phyloP scores from a whole-genome alignment of 2,329 filamentous ascomycete genomes.

The Rugonectria rugulosa region DNA sequence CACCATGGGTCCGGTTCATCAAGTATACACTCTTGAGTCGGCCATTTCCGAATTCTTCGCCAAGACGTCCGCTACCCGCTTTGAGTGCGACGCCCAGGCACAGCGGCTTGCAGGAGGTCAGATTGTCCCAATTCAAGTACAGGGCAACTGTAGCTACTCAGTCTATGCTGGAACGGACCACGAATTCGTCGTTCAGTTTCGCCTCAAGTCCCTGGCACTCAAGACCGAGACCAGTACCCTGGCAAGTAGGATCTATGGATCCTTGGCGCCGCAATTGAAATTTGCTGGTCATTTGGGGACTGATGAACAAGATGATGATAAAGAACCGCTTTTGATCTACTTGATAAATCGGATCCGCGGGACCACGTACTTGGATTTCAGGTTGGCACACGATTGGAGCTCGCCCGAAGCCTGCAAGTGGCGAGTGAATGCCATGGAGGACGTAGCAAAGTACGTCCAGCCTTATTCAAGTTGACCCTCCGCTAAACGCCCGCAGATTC shows the following conservation, averaged over 20 bases:
- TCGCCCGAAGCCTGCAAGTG: constrained; percentile 42
- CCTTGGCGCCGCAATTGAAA: constrained; percentile 32
- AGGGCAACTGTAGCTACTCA: constrained; percentile 49
- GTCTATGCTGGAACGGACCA: constrained; percentile 46
- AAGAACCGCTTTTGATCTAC: too few species aligned
- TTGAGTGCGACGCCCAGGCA: too few species aligned
- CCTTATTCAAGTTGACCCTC: background rate
- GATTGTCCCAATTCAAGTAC: too few species aligned
- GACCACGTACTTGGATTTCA: constrained; percentile 47
- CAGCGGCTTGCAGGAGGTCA: too few species aligned
- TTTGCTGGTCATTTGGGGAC: constrained; percentile 42
- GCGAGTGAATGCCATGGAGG: constrained; percentile 45
- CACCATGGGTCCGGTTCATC: too few species aligned
- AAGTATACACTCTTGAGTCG: too few species aligned
- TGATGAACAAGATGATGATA: constrained; percentile 37
- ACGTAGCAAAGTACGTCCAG: constrained; percentile 40
- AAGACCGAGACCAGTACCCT: constrained; percentile 39
- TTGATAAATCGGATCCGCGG: too few species aligned
- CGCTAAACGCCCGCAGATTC: constrained; percentile 40
- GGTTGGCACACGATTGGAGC: constrained; percentile 45
- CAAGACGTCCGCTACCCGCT: too few species aligned
- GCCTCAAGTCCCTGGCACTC: constrained; percentile 45
- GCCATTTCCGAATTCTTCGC: too few species aligned
- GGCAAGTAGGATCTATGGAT: constrained; percentile 42
- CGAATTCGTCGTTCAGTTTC: constrained; percentile 49